phyloP scores from a whole-genome alignment of 2,329 filamentous ascomycete genomes.

The Trichoderma sp. region DNA sequence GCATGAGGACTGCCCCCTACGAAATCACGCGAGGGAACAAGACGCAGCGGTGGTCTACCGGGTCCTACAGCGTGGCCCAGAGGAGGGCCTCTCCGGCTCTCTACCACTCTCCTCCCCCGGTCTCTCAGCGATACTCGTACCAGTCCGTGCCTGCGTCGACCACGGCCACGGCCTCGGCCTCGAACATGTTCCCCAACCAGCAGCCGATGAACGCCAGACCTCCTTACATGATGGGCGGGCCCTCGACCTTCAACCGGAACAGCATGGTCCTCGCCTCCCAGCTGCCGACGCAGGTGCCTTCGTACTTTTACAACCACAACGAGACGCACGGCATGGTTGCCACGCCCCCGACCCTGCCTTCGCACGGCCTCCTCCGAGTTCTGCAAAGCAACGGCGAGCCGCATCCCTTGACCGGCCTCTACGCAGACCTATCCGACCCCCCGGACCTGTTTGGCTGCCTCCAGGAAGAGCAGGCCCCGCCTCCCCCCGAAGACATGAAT shows the following conservation, averaged over 20 bases:
- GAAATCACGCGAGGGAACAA: constrained; percentile 66
- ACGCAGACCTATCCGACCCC: constrained; percentile 71
- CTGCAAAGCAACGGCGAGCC: constrained; percentile 74
- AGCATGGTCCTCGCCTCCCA: constrained; percentile 59
- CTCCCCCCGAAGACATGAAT: constrained; percentile 80
- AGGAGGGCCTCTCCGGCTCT: constrained; percentile 58
- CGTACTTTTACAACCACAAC: constrained; percentile 53
- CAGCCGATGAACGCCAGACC: constrained; percentile 59
- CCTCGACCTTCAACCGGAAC: constrained; percentile 55
- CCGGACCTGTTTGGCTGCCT: constrained; percentile 77
- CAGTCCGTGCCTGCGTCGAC: constrained; percentile 34
- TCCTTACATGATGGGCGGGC: constrained; percentile 57
- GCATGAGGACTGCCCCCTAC: constrained; percentile 70
- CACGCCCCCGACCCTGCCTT: constrained; percentile 61
- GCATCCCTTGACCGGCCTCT: constrained; percentile 68
- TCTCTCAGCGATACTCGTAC: constrained; percentile 58
- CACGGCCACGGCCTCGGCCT: constrained; percentile 14
- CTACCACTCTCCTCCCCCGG: constrained; percentile 62
- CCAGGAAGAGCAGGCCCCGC: constrained; percentile 71
- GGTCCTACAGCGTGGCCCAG: constrained; percentile 64
- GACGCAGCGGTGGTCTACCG: constrained; percentile 69
- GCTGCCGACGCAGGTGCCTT: constrained; percentile 53
- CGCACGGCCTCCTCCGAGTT: constrained; percentile 72
- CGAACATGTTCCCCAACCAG: constrained; percentile 49
- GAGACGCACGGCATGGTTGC: constrained; percentile 53